A percentile compares a stretch with the other conserved stretches of the same genome.
Evolutionary conservation across 2,329 filamentous ascomycete species (phyloP).

Genomic region (Colletotrichum sublineola): DNA sequence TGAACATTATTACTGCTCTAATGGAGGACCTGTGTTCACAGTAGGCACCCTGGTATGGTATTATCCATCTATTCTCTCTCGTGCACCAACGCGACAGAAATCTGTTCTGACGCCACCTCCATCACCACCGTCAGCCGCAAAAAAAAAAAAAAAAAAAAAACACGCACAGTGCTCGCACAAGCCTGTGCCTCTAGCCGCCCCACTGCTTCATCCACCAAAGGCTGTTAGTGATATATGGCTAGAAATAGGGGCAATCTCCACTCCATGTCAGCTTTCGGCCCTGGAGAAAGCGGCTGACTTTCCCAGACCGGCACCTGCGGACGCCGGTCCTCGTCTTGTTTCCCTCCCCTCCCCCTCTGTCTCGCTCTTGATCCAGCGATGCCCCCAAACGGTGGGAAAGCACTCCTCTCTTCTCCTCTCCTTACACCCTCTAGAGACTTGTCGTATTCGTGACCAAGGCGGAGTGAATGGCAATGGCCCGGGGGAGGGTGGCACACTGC

Average conservation of each 20-base stretch:
- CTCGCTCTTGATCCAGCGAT: background rate
- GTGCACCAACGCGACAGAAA: background rate
- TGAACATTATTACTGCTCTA: background rate
- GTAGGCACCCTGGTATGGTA: background rate
- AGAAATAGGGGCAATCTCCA: conserved; percentile 42
- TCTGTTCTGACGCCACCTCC: too few species aligned
- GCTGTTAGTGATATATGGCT: conserved; percentile 21
- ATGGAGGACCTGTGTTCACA: background rate
- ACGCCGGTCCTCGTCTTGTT: conserved; percentile 23
- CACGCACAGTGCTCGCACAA: background rate
- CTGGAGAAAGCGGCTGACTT: conserved; percentile 34
- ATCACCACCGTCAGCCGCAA: background rate
- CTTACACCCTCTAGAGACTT: too few species aligned
- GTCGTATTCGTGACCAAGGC: too few species aligned
- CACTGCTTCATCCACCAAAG: conserved; percentile 25
- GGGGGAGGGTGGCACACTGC: too few species aligned
- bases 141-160: too few species aligned
- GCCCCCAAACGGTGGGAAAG: too few species aligned
- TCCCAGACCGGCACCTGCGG: conserved; percentile 37
- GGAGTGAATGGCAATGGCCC: too few species aligned
- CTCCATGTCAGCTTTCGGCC: conserved; percentile 28
- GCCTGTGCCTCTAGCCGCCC: background rate
- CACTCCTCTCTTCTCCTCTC: too few species aligned
- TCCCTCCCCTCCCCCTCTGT: background rate
- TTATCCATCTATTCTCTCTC: background rate